phyloP scores from a whole-genome alignment of 306 rosid genomes.

The Pterocarpus macrocarpus region DNA sequence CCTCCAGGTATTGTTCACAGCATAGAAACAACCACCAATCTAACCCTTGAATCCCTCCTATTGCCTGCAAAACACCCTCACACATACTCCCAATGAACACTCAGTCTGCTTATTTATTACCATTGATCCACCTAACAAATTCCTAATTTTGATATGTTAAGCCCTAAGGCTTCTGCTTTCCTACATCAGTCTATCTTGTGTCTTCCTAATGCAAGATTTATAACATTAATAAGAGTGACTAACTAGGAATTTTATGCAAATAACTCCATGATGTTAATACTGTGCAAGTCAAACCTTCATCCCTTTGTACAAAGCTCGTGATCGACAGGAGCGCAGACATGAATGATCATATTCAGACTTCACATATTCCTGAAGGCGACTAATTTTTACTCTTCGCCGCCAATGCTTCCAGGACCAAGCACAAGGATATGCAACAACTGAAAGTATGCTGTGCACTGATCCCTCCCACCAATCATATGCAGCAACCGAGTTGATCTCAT shows the following conservation, averaged over 20 bases:
- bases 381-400: constrained; percentile 85
- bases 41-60: not conserved
- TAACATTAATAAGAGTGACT: constrained; percentile 11
- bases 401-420: constrained; percentile 99
- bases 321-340: constrained; percentile 94
- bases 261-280: constrained; percentile 43
- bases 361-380: constrained; percentile 94
- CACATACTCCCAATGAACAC: constrained; percentile 27
- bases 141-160: constrained; percentile 8
- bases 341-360: constrained; percentile 98
- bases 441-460: constrained; percentile 95
- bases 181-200: constrained; percentile 35
- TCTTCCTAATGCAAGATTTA: constrained; percentile 33
- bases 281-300: constrained; percentile 83
- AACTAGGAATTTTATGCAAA: constrained; percentile 39
- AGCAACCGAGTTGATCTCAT: constrained; percentile 91
- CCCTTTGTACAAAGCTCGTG: constrained; percentile 98
- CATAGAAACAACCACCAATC: not conserved
- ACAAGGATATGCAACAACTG: constrained; percentile 93
- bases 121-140: constrained; percentile 27
- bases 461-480: constrained; percentile 99
- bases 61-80: constrained; percentile 37
- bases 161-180: constrained; percentile 33
- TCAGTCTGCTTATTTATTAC: constrained; percentile 30
- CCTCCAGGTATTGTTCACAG: not conserved